Conservation (phyloP, 176 grass and related monocot genomes). For the Stipa capillata region DNA sequence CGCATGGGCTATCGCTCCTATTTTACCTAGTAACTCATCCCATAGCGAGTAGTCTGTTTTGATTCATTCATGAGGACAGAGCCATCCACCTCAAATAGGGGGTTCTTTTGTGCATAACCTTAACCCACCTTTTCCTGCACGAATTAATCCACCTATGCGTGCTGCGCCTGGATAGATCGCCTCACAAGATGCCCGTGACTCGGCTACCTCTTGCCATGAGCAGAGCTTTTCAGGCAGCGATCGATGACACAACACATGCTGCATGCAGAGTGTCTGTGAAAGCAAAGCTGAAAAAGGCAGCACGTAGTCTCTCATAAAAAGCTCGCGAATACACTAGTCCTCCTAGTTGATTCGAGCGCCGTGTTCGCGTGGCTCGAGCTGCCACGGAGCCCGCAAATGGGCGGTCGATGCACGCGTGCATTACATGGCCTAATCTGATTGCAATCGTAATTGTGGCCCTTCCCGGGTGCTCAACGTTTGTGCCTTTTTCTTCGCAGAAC, state of each 20-base stretch:
- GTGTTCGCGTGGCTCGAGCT: neutral
- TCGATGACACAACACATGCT: neutral
- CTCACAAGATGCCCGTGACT: neutral
- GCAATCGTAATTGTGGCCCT: too few relatives aligned
- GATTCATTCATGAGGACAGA: too few relatives aligned
- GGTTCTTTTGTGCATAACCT: too few relatives aligned
- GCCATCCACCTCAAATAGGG: too few relatives aligned
- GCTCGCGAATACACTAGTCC: too few relatives aligned
- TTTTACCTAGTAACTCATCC: too few relatives aligned
- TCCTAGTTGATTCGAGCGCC: too few relatives aligned
- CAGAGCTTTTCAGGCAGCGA: neutral
- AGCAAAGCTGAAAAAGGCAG: neutral
- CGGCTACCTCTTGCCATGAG: neutral
- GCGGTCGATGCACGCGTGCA: neutral
- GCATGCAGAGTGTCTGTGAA: neutral
- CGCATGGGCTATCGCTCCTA: too few relatives aligned
- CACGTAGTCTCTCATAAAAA: too few relatives aligned
- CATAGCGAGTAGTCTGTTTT: too few relatives aligned
- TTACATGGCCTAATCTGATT: neutral
- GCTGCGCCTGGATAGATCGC: neutral
- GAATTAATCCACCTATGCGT: neutral
- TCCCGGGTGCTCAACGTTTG: too few relatives aligned
- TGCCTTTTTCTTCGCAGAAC: neutral
- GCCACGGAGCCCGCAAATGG: neutral
- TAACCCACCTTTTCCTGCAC: too few relatives aligned